Base-by-base conservation (phyloP, 2,329 filamentous ascomycete species). In the Chaetomium sp. region DNA sequence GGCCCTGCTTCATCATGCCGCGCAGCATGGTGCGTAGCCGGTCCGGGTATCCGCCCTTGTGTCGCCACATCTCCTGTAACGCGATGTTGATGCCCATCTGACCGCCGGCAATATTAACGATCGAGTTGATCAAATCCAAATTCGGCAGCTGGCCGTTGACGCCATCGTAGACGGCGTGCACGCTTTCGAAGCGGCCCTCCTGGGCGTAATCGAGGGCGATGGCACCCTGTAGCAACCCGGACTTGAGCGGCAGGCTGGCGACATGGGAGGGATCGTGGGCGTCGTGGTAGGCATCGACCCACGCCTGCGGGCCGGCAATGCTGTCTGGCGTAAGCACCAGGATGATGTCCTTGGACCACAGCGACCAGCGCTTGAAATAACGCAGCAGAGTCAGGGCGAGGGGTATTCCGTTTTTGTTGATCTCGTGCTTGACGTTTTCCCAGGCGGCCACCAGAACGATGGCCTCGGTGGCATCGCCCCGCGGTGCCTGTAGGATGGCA, bases 341-440 rank as follows among this genome's bases (percentile, higher is more conserved):
- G 65, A 99, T 94, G 70, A 99, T 97, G 76, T 99, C 95, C 78
- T 99, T 99, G 65, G 93, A 97, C 95, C 95, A 99, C 31, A 99
- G 83, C 60, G 93, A 97, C 95, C 95, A 99, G 71, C 91, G 87
- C 78, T 96, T 97, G 80, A 99, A 98, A 78, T 99, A 99, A 70
- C 95, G 87, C 31, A 92, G 91, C 70, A 99, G 79, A 0, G 94
- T 93, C 72, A 99, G 80, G 2, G 93, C 89, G 35, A 99, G 83
- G 8, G 93, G 89, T 6, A 99, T 88, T 21, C 94, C 95, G 67
- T 93, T 95, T 68, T 89, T 84, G 78, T 99, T 99, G 70, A 93
- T 78, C 70, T 90, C 84, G 29, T 85, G 88, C 62, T 92, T 86
- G 70, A 91, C 89, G 70, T 93, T 97, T 74, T 83, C 88, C 92